phyloP scores from a whole-genome alignment of 2,329 filamentous ascomycete genomes.

The Fusarium chuoi region DNA sequence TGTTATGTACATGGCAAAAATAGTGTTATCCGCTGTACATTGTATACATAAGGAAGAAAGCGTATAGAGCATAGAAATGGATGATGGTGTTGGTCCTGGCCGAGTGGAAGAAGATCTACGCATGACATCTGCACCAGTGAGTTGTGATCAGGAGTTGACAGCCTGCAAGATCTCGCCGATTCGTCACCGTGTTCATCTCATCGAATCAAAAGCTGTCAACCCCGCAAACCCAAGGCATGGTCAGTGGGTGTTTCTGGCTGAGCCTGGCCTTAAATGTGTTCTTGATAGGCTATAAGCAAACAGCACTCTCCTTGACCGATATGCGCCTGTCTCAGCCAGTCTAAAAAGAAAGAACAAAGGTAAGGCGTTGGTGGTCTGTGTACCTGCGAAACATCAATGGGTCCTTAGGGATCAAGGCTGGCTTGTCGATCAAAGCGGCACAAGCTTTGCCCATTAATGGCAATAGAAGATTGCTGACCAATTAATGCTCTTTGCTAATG shows the following conservation, averaged over 20 bases:
- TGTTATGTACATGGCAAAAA: background rate
- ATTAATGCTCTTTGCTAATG: background rate
- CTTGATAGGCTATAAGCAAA: background rate
- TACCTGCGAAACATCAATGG: conserved; percentile 7
- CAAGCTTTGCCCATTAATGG: background rate
- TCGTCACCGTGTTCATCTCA: conserved; percentile 13
- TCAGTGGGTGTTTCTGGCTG: background rate
- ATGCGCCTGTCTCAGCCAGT: conserved; percentile 4
- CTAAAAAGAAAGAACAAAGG: conserved; percentile 8
- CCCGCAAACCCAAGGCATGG: conserved; percentile 16
- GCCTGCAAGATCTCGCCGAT: conserved; percentile 9
- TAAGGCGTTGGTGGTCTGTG: conserved; percentile 27
- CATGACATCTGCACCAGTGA: background rate
- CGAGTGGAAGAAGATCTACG: background rate
- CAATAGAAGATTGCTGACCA: background rate
- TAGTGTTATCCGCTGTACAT: background rate
- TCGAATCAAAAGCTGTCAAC: conserved; percentile 14
- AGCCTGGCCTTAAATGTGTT: background rate
- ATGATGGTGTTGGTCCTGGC: background rate
- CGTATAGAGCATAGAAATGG: background rate
- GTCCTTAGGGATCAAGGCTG: background rate
- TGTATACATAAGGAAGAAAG: background rate
- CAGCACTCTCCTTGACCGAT: conserved; percentile 8
- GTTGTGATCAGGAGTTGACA: background rate
- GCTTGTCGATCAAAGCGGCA: conserved; percentile 11